A percentile compares a stretch with the other conserved stretches of the same genome.
Conservation (phyloP, 2,329 filamentous ascomycete species). For the Pseudocercospora vitis region DNA sequence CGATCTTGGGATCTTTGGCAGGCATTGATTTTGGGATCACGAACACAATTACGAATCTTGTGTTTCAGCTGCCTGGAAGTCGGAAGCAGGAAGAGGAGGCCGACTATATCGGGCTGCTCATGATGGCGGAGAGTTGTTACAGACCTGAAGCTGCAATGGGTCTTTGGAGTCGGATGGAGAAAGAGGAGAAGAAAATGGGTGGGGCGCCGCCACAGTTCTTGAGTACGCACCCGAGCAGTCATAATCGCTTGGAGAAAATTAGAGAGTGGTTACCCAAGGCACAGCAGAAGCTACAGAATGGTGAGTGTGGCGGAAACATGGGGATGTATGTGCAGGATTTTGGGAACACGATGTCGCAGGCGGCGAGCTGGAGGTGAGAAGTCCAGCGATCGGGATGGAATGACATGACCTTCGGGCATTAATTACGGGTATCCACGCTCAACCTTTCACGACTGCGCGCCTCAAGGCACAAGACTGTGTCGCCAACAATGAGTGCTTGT, state of each 20-base stretch:
- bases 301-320: constrained; percentile 29
- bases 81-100: constrained; percentile 72
- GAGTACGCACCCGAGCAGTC: constrained; percentile 73
- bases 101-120: constrained; percentile 77
- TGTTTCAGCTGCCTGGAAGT: constrained; percentile 67
- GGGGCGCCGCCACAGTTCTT: constrained; percentile 66
- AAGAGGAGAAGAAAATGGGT: constrained; percentile 57
- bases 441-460: neutral
- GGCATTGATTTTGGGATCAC: constrained; percentile 42
- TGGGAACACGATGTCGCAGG: neutral
- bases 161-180: constrained; percentile 56
- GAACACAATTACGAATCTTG: constrained; percentile 56
- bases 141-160: constrained; percentile 65
- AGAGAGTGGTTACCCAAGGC: constrained; percentile 55
- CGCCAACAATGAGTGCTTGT: too few species aligned
- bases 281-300: constrained; percentile 38
- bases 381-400: neutral
- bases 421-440: neutral
- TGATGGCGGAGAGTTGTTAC: constrained; percentile 80
- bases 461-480: too few species aligned
- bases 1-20: constrained; percentile 43
- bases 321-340: constrained; percentile 18
- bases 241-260: constrained; percentile 65
- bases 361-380: neutral
- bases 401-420: neutral